These are phyloP conservation scores for Dysphania ambrosioides DNA, from an alignment of 148 eudicot species.

Conservation along the genomic window DNA sequence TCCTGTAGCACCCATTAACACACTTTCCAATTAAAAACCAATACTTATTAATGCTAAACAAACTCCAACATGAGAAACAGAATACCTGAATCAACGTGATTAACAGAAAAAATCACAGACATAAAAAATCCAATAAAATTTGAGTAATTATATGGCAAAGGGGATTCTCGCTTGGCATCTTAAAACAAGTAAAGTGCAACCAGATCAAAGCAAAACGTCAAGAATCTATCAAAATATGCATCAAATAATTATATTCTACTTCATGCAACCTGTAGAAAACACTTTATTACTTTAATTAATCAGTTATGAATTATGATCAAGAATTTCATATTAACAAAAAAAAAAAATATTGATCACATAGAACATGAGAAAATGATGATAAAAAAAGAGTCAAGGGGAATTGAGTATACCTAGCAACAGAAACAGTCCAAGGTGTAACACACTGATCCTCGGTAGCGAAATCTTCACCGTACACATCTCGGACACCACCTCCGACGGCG, in stretches of 20 bases:
- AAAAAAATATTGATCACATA: too few relatives aligned
- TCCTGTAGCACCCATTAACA: not conserved
- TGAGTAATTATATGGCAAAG: too few relatives aligned
- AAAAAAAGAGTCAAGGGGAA: too few relatives aligned
- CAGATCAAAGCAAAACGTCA: slow-evolving; percentile 24
- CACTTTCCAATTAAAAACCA: not conserved
- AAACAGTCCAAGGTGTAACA: slow-evolving; percentile 79
- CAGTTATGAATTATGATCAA: too few relatives aligned
- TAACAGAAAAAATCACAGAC: too few relatives aligned
- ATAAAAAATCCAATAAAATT: too few relatives aligned
- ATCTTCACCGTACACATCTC: slow-evolving; percentile 79
- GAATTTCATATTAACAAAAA: too few relatives aligned
- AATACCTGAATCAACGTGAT: too few relatives aligned
- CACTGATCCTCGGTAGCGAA: slow-evolving; percentile 70
- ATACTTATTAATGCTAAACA: not conserved
- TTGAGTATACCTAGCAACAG: slow-evolving; percentile 87
- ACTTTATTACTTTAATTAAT: too few relatives aligned
- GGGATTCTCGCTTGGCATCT: slow-evolving; percentile 16
- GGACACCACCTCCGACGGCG: slow-evolving; percentile 63
- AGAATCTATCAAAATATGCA: not conserved
- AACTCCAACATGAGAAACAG: not conserved
- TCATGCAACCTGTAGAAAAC: too few relatives aligned
- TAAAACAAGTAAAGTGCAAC: not conserved
- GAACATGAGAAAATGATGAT: not conserved
- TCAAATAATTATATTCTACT: too few relatives aligned